Evolutionary conservation across 2,329 filamentous ascomycete species (phyloP).

Genomic region (Aspergillus unguis): DNA sequence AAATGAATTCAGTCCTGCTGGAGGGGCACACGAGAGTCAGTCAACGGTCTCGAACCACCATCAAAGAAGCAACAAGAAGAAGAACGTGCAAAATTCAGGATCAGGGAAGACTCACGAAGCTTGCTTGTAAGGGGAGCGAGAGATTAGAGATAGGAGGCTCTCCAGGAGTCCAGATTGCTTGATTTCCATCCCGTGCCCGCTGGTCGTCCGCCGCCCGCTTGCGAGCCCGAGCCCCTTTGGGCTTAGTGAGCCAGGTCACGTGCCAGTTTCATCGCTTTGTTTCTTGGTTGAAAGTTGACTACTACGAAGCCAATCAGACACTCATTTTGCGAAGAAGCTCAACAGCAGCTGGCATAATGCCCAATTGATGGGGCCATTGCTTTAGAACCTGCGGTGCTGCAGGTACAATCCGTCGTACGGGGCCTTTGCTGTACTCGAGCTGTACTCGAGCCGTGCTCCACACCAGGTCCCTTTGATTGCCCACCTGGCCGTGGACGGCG

Average conservation of each 20-base stretch:
- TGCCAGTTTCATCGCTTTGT: constrained; percentile 8
- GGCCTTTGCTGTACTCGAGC: no score
- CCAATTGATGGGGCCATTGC: neutral
- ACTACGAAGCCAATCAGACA: neutral
- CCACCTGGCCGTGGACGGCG: no score
- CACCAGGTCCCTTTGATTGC: no score
- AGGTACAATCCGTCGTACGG: neutral
- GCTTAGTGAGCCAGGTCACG: constrained; percentile 19
- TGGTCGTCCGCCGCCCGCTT: no score
- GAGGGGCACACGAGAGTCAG: constrained; percentile 16
- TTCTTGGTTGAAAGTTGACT: neutral
- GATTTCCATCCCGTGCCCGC: neutral
- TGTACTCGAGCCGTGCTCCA: no score
- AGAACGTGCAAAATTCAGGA: neutral
- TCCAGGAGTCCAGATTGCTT: constrained; percentile 19
- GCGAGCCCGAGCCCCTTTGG: constrained; percentile 11
- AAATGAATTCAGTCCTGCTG: constrained; percentile 13
- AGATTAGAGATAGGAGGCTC: constrained; percentile 23
- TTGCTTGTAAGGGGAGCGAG: constrained; percentile 13
- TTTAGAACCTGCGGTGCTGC: neutral
- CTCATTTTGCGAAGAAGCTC: neutral
- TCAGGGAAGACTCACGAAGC: constrained; percentile 10
- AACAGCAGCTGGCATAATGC: neutral
- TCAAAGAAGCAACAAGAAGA: neutral
- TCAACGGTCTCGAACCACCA: neutral